Evolutionary conservation across 768 basidiomycete genomes (phyloP), one percentile per base, ranked within the genome.

Genomic region (Russula virescens): DNA sequence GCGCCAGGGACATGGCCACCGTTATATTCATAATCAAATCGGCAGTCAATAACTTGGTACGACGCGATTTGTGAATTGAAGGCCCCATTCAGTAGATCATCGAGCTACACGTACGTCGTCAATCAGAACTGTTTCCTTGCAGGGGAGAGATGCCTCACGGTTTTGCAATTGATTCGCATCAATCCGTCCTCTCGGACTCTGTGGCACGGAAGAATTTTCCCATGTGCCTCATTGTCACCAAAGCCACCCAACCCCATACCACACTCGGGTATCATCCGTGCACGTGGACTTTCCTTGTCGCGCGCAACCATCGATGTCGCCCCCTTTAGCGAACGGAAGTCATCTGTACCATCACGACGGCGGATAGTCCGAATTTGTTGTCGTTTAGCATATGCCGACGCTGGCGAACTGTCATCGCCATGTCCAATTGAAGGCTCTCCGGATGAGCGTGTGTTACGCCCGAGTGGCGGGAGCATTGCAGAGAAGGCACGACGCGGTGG

Each of bases 1-100:
- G 97, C 95, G 16, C 94, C 90, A 11, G 83, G 83, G 66, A 98
- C 84, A 76, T 98, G 97, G 0, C 97, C 97, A 10, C 97, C 97
- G 53, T 81, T 79, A 73, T 87, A 98, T 75, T 99, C 97, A 71
- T 97, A 99, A 66, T 94, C 93, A 74, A 98, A 99, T 47, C 97
- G 89, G 74, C 97, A 98, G 75, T 99, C 97, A 68, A 99, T 88
- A 61, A 99, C 75, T 68, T 89, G 81, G 73, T 80, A 97, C 50
- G 83, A 79, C 43, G 80, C 78, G 60, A 96, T 84, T 63, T 81
- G 75, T 21, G 80, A 71, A 55, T 83, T 75, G 74, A 84, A 98
- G 66, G 75, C 79, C 25, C 96, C 95, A 52, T 86, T 83, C 35
- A 98, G 74, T 16, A 98, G 78, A 16, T 79, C 76, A 67, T 94